phyloP scores from a whole-genome alignment of 805 yeast species.

The Cyberlindnera suaveolens region DNA sequence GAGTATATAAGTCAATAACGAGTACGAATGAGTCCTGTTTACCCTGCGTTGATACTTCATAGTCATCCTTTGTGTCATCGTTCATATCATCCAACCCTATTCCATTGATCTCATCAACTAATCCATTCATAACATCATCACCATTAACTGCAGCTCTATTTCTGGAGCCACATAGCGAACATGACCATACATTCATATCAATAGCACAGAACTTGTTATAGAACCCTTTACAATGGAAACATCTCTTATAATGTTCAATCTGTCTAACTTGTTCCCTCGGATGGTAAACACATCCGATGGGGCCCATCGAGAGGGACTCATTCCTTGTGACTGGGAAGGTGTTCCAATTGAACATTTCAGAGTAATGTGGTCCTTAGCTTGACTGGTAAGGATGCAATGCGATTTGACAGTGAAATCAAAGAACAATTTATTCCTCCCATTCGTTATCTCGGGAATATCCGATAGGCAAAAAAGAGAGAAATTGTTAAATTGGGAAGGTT shows the following conservation, averaged over 20 bases:
- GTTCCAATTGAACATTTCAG: slow-evolving; percentile 53
- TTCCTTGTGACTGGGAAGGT: slow-evolving; percentile 69
- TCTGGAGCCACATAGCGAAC: slow-evolving; percentile 58
- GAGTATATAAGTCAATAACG: neutral
- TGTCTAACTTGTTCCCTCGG: neutral
- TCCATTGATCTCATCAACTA: slow-evolving; percentile 8
- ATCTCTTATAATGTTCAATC: slow-evolving; percentile 25
- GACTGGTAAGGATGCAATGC: no score
- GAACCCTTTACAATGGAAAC: slow-evolving; percentile 71
- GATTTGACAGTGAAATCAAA: no score
- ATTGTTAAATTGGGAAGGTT: no score
- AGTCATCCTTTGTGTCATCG: neutral
- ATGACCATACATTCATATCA: slow-evolving; percentile 75
- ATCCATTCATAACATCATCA: no score
- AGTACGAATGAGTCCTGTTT: neutral
- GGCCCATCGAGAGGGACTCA: slow-evolving; percentile 45
- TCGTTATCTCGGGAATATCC: no score
- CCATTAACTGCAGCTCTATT: no score
- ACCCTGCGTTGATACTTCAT: neutral
- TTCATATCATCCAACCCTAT: neutral
- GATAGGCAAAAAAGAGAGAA: no score
- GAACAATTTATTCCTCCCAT: no score
- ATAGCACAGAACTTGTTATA: slow-evolving; percentile 78
- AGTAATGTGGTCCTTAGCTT: no score
- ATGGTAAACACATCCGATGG: slow-evolving; percentile 76